These are phyloP conservation scores for Chytriomyces hyalinus DNA, from an alignment of 192 early-diverging fungal genomes.

Conservation along the genomic window DNA sequence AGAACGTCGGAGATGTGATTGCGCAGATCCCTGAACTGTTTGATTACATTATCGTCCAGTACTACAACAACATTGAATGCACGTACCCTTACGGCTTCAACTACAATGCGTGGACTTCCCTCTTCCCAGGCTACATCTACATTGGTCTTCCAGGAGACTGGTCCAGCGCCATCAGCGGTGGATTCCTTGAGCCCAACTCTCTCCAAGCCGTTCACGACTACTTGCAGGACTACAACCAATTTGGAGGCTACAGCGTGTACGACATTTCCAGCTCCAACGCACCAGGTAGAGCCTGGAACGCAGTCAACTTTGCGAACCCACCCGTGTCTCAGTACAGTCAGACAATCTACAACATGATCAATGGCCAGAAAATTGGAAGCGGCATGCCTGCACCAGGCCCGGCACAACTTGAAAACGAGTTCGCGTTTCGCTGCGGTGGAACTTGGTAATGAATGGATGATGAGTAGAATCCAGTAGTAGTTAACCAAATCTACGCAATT, in stretches of 20 bases:
- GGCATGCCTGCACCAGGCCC: not conserved
- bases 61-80: constrained; percentile 34
- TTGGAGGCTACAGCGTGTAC: constrained; percentile 12
- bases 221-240: constrained; percentile 6
- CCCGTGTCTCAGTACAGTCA: constrained; percentile 13
- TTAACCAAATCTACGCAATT: too few relatives aligned
- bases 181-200: constrained; percentile 4
- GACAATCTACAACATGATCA: constrained; percentile 15
- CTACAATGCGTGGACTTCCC: not conserved
- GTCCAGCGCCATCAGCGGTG: constrained; percentile 16
- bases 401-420: not conserved
- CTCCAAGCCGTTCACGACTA: constrained; percentile 1
- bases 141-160: constrained; percentile 20
- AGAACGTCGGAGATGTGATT: constrained; percentile 19
- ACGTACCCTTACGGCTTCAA: constrained; percentile 29
- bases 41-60: constrained; percentile 20
- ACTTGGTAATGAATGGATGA: not conserved
- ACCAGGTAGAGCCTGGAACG: not conserved
- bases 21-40: constrained; percentile 12
- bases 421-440: constrained; percentile 17
- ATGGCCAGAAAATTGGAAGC: constrained; percentile 7
- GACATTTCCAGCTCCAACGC: constrained; percentile 2
- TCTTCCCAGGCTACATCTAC: constrained; percentile 21
- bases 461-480: too few relatives aligned
- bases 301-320: constrained; percentile 1